Evolutionary conservation across 75 land plant genomes (phyloP).

Genomic region (Adiantum capillusveneris): DNA sequence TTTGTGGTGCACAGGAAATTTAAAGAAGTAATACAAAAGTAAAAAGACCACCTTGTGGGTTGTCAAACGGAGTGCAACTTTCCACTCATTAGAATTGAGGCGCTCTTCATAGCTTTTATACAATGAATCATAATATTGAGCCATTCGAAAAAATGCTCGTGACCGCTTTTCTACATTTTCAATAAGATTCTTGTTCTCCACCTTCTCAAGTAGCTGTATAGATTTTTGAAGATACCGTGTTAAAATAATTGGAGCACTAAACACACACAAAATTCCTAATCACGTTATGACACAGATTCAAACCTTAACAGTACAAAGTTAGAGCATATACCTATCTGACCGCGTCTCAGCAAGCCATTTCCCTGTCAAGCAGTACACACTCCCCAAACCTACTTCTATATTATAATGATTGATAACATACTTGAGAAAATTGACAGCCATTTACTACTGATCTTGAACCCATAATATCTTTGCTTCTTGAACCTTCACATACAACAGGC

Average conservation of each 20-base stretch:
- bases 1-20: too few species aligned
- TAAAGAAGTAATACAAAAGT: neutral
- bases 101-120: constrained; percentile 87
- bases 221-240: constrained; percentile 75
- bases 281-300: too few species aligned
- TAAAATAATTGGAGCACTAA: constrained; percentile 81
- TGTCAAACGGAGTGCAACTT: constrained; percentile 79
- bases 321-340: constrained; percentile 96
- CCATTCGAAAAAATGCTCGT: constrained; percentile 70
- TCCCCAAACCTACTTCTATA: constrained; percentile 38
- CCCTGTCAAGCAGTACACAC: constrained; percentile 75
- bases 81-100: constrained; percentile 86
- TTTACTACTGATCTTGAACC: constrained; percentile 75
- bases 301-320: too few species aligned
- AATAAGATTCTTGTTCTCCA: constrained; percentile 7
- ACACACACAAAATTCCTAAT: too few species aligned
- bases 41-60: constrained; percentile 64
- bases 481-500: too few species aligned
- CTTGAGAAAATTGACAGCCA: constrained; percentile 80
- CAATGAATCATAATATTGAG: constrained; percentile 86
- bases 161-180: constrained; percentile 35
- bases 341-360: constrained; percentile 96
- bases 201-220: constrained; percentile 49
- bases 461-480: constrained; percentile 95
- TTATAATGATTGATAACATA: constrained; percentile 46